Evolutionary conservation across 306 rosid genomes (phyloP).

Genomic region (Pueraria montana): DNA sequence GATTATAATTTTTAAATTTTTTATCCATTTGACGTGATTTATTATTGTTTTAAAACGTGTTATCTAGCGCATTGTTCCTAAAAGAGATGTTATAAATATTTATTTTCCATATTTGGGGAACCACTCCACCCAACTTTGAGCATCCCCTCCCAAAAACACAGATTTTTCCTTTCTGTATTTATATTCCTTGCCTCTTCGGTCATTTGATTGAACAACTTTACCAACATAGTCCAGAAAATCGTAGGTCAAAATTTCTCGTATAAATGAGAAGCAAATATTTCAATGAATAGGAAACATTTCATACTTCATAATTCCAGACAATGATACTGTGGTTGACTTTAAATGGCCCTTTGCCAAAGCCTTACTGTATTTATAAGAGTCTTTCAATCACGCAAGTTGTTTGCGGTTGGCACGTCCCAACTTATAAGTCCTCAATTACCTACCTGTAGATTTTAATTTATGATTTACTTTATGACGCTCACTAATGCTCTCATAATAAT

Average conservation of each 20-base stretch:
- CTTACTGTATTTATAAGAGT: not conserved
- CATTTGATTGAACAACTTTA: no score
- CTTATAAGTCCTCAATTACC: constrained; percentile 1
- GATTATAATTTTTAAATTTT: no score
- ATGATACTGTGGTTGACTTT: not conserved
- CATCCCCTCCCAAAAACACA: not conserved
- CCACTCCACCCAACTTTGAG: not conserved
- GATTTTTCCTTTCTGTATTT: no score
- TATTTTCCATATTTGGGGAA: no score
- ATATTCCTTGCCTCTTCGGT: no score
- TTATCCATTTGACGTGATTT: no score
- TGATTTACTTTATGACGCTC: not conserved
- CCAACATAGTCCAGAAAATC: not conserved
- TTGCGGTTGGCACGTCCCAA: constrained; percentile 40
- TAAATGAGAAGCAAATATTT: not conserved
- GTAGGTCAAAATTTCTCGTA: not conserved
- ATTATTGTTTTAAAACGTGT: no score
- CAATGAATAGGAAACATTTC: not conserved
- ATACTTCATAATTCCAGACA: not conserved
- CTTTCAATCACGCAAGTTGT: not conserved
- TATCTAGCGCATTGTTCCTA: no score
- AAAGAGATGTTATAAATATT: no score
- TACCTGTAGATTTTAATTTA: not conserved
- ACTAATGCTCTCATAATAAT: not conserved
- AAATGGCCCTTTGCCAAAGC: not conserved